phyloP scores from a whole-genome alignment of 345 rosid genomes.

The Acer negundo region DNA sequence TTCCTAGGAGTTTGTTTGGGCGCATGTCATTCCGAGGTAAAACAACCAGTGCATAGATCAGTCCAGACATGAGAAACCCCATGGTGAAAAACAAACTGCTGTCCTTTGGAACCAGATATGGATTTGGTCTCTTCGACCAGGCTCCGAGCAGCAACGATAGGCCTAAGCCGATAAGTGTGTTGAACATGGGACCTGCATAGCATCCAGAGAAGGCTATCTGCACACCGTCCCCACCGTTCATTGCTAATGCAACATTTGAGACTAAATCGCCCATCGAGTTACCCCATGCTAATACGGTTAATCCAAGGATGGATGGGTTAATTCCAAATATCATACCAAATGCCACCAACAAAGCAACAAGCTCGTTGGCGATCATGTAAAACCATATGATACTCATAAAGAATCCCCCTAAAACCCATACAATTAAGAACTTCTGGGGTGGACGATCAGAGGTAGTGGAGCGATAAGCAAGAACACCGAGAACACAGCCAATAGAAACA shows the following conservation, averaged over 20 bases:
- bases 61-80: conserved; percentile 64
- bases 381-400: conserved; percentile 93
- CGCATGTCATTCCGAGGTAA: conserved; percentile 74
- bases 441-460: conserved; percentile 62
- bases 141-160: conserved; percentile 72
- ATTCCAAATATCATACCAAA: conserved; percentile 65
- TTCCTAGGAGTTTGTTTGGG: conserved; percentile 57
- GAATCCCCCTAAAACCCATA: conserved; percentile 93
- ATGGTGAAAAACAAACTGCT: conserved; percentile 62
- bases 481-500: conserved; percentile 43
- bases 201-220: conserved; percentile 92
- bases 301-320: conserved; percentile 79
- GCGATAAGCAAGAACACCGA: conserved; percentile 57
- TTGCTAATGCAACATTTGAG: conserved; percentile 78
- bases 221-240: conserved; percentile 71
- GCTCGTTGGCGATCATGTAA: conserved; percentile 91
- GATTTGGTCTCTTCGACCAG: conserved; percentile 57
- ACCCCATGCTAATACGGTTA: conserved; percentile 93
- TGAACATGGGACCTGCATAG: conserved; percentile 97
- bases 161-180: conserved; percentile 85
- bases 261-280: conserved; percentile 94
- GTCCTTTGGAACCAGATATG: conserved; percentile 58
- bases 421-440: conserved; percentile 59
- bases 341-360: conserved; percentile 78
- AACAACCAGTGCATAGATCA: conserved; percentile 63